Evolutionary conservation across 2,329 filamentous ascomycete species (phyloP).

Genomic region (Alternaria longipes): DNA sequence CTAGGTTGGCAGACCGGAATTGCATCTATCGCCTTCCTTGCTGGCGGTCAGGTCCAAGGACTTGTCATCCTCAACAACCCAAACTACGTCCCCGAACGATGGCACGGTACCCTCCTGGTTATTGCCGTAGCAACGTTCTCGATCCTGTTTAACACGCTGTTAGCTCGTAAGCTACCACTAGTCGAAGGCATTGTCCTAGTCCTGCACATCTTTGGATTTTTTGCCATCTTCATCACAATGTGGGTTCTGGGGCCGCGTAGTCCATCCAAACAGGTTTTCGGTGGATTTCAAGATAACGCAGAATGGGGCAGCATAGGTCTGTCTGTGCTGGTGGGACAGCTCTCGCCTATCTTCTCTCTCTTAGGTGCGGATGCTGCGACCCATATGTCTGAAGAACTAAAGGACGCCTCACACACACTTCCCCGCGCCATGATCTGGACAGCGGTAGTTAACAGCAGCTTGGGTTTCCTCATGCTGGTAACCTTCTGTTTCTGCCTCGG

Average conservation of each 20-base stretch:
- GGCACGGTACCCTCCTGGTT: conserved; percentile 61
- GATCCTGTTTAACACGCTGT: conserved; percentile 56
- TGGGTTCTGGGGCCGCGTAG: conserved; percentile 42
- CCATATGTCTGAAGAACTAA: conserved; percentile 47
- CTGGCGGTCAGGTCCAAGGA: conserved; percentile 43
- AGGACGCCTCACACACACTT: conserved; percentile 45
- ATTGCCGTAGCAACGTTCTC: conserved; percentile 55
- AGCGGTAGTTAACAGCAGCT: conserved; percentile 47
- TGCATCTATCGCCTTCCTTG: conserved; percentile 43
- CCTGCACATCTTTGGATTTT: conserved; percentile 28
- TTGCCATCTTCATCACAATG: conserved; percentile 49
- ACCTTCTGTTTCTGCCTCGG: conserved; percentile 42
- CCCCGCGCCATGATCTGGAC: conserved; percentile 55
- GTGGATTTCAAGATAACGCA: conserved; percentile 36
- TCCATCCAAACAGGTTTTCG: conserved; percentile 34
- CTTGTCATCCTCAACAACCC: conserved; percentile 52
- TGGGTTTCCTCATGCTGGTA: conserved; percentile 52
- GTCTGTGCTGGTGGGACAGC: conserved; percentile 34
- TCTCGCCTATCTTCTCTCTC: conserved; percentile 34
- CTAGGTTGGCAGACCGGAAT: conserved; percentile 54
- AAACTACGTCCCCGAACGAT: conserved; percentile 52
- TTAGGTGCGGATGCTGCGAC: conserved; percentile 42
- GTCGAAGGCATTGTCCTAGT: conserved; percentile 59
- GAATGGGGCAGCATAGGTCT: conserved; percentile 39
- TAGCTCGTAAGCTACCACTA: conserved; percentile 56